Percentiles rank a stretch among this genome's conserved stretches.
Evolutionary conservation across 2,329 filamentous ascomycete genomes (phyloP).

Genomic region (Neonectria hederae): DNA sequence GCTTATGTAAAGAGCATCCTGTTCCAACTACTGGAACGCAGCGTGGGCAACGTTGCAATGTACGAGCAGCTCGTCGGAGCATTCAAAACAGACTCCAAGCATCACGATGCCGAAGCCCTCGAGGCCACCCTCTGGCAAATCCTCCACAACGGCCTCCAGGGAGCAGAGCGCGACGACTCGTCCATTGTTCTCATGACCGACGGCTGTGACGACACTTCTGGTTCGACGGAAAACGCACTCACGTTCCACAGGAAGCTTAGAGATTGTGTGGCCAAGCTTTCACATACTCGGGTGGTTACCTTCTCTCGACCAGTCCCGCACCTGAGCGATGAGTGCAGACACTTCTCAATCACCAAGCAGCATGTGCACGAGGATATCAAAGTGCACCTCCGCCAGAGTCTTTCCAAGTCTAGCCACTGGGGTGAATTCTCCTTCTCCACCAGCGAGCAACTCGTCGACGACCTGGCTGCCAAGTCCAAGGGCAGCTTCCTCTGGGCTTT

Average conservation of each 20-base stretch:
- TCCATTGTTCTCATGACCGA: slow-evolving; percentile 49
- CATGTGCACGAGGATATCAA: slow-evolving; percentile 48
- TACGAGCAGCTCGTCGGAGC: slow-evolving; percentile 45
- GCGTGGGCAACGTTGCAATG: slow-evolving; percentile 49
- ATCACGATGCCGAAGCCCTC: slow-evolving; percentile 38
- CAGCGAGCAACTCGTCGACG: slow-evolving; percentile 43
- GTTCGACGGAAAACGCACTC: slow-evolving; percentile 35
- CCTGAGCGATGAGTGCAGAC: slow-evolving; percentile 43
- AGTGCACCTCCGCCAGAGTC: slow-evolving; percentile 32
- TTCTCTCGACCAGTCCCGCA: slow-evolving; percentile 49
- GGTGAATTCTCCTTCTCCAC: slow-evolving; percentile 37
- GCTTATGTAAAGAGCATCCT: slow-evolving; percentile 50
- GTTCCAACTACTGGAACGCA: slow-evolving; percentile 51
- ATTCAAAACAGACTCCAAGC: slow-evolving; percentile 39
- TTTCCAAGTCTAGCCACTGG: slow-evolving; percentile 30
- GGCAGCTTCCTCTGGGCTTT: slow-evolving; percentile 52
- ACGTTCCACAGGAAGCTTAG: slow-evolving; percentile 47
- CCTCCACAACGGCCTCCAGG: slow-evolving; percentile 46
- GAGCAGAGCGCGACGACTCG: slow-evolving; percentile 41
- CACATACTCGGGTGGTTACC: slow-evolving; percentile 45
- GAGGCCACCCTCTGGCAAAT: slow-evolving; percentile 47
- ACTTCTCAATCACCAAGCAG: slow-evolving; percentile 46
- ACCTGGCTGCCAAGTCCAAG: slow-evolving; percentile 46
- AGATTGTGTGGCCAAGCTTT: slow-evolving; percentile 40
- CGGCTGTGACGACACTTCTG: slow-evolving; percentile 49